Evolutionary conservation across 345 rosid genomes (phyloP).

Genomic region (Viola odorata): DNA sequence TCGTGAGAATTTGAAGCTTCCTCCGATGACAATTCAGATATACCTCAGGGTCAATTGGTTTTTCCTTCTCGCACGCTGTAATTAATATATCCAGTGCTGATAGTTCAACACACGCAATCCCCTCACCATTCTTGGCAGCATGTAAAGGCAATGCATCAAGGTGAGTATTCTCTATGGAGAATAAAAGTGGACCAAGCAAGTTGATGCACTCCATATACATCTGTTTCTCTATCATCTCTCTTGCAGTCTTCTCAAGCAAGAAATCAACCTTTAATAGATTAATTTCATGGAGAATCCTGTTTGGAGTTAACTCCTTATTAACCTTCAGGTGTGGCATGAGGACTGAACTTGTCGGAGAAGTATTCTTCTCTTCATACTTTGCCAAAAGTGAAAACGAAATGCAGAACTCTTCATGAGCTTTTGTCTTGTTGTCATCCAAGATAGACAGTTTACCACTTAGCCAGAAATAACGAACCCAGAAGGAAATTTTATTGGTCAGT

Average conservation of each 20-base stretch:
- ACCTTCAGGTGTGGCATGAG: constrained; percentile 62
- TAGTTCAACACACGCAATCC: constrained; percentile 50
- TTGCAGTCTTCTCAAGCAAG: constrained; percentile 63
- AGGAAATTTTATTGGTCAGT: constrained; percentile 40
- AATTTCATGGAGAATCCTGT: constrained; percentile 63
- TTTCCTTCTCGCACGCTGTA: constrained; percentile 63
- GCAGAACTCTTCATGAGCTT: constrained; percentile 64
- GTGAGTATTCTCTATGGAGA: constrained; percentile 41
- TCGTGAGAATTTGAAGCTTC: constrained; percentile 71
- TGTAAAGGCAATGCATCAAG: constrained; percentile 36
- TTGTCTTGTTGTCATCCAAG: constrained; percentile 65
- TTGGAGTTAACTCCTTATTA: constrained; percentile 50
- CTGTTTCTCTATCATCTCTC: constrained; percentile 72
- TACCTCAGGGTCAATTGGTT: constrained; percentile 54
- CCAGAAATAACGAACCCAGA: constrained; percentile 90
- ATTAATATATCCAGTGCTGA: constrained; percentile 65
- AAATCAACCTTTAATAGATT: constrained; percentile 67
- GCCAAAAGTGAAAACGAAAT: constrained; percentile 59
- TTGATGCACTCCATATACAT: constrained; percentile 55
- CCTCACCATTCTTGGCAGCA: constrained; percentile 35
- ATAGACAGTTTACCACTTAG: constrained; percentile 79
- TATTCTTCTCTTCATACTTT: constrained; percentile 32
- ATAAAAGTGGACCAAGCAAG: constrained; percentile 71
- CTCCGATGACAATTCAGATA: constrained; percentile 66
- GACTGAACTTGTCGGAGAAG: constrained; percentile 31